These are phyloP conservation scores for Saccharomycopsis sp. DNA, from an alignment of 805 yeast species.

Conservation along the genomic window DNA sequence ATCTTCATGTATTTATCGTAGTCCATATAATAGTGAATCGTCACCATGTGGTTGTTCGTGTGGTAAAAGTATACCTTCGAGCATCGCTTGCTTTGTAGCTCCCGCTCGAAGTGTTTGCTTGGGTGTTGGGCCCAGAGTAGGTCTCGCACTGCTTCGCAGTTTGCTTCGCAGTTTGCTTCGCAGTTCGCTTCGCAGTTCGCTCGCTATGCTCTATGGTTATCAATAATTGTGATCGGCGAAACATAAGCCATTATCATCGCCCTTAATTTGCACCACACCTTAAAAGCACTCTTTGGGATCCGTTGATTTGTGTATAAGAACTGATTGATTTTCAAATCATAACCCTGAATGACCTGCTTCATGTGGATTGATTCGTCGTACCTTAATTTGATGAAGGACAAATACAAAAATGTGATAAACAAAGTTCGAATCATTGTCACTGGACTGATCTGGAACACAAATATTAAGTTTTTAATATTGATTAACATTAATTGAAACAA, in stretches of 20 bases:
- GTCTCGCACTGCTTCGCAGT: too few species aligned
- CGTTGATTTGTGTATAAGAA: conserved; percentile 30
- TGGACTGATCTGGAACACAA: conserved; percentile 28
- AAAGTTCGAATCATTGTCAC: conserved; percentile 30
- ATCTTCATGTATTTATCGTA: too few species aligned
- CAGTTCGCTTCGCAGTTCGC: too few species aligned
- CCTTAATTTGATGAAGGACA: conserved; percentile 53
- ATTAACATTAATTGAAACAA: conserved; percentile 34
- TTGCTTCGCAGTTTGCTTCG: too few species aligned
- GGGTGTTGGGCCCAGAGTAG: too few species aligned
- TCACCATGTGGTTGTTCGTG: too few species aligned
- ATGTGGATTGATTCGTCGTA: conserved; percentile 51
- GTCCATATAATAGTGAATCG: too few species aligned
- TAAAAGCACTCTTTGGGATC: conserved; percentile 30
- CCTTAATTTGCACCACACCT: conserved; percentile 13
- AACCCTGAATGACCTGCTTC: conserved; percentile 40
- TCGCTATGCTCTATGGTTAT: too few species aligned
- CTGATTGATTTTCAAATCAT: conserved; percentile 36
- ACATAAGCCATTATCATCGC: conserved; percentile 2
- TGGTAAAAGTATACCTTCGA: too few species aligned
- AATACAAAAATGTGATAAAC: conserved; percentile 37
- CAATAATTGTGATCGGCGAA: conserved; percentile 5
- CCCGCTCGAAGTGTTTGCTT: too few species aligned
- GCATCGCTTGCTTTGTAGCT: too few species aligned
- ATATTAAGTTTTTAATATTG: conserved; percentile 35